Conservation (phyloP, 2,329 filamentous ascomycete species). For the Pseudocercospora macadamiae region DNA sequence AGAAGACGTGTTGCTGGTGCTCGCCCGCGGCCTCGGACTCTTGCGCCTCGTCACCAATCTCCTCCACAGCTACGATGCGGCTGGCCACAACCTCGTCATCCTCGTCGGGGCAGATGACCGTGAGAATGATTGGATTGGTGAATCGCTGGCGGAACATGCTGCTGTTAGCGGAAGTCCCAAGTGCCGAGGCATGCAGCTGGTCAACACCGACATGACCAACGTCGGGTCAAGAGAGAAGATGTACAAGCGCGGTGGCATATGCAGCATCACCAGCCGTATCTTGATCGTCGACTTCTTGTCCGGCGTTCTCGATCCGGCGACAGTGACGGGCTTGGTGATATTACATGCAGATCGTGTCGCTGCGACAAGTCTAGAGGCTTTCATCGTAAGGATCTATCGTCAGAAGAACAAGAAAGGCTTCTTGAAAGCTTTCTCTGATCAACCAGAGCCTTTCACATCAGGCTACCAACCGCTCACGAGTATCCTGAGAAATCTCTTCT, state of each 20-base stretch:
- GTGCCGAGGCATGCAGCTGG: constrained; percentile 82
- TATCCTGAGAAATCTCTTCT: constrained; percentile 90
- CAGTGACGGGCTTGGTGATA: constrained; percentile 82
- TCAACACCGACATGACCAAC: constrained; percentile 92
- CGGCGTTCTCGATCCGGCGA: constrained; percentile 77
- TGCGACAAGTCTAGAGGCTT: constrained; percentile 88
- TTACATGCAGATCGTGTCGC: constrained; percentile 85
- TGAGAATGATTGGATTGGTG: constrained; percentile 96
- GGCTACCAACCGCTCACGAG: constrained; percentile 86
- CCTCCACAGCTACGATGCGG: constrained; percentile 93
- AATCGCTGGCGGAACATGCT: constrained; percentile 92
- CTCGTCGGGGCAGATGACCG: constrained; percentile 87
- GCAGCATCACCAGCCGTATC: constrained; percentile 95
- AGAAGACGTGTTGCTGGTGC: constrained; percentile 91
- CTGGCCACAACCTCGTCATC: constrained; percentile 88
- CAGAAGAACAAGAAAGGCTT: constrained; percentile 95
- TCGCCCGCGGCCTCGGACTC: constrained; percentile 89
- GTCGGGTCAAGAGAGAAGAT: constrained; percentile 87
- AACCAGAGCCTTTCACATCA: constrained; percentile 83
- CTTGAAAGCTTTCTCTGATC: constrained; percentile 93
- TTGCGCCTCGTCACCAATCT: constrained; percentile 93
- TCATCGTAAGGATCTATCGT: constrained; percentile 89
- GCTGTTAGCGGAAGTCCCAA: constrained; percentile 81
- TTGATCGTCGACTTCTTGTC: constrained; percentile 91
- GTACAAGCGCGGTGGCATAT: constrained; percentile 85